Percentiles rank a stretch among this genome's conserved stretches.
Conservation (phyloP, 208 protist genomes). For the Leishmania tarentolae region DNA sequence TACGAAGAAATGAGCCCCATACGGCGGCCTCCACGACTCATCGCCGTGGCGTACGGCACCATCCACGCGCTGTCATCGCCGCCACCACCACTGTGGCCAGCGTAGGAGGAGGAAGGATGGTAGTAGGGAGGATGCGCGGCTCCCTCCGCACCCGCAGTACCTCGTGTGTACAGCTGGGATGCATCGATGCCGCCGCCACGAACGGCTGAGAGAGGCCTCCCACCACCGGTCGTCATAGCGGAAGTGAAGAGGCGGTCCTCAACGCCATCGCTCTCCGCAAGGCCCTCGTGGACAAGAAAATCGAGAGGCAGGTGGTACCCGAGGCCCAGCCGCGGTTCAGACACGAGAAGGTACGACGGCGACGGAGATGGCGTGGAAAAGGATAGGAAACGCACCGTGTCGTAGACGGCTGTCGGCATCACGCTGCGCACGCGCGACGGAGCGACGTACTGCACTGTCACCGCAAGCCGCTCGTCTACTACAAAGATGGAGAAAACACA, state of each 20-base stretch:
- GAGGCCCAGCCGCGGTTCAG: constrained; percentile 80
- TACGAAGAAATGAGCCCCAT: constrained; percentile 69
- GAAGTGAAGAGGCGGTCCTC: constrained; percentile 28
- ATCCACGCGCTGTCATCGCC: constrained; percentile 11
- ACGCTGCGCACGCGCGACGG: constrained; percentile 61
- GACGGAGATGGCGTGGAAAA: constrained; percentile 58
- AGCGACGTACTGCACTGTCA: constrained; percentile 83
- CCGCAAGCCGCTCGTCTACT: constrained; percentile 57
- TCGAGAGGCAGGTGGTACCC: constrained; percentile 81
- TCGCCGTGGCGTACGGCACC: constrained; percentile 44
- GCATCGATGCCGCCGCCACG: neutral
- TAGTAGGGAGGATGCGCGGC: neutral
- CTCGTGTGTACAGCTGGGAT: constrained; percentile 22
- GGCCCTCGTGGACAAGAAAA: constrained; percentile 58
- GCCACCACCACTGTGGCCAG: neutral
- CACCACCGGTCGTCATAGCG: constrained; percentile 4
- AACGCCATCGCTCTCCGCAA: constrained; percentile 39
- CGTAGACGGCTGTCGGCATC: constrained; percentile 74
- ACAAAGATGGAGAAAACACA: constrained; percentile 80
- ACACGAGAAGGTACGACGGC: constrained; percentile 83
- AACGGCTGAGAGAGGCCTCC: neutral
- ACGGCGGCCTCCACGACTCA: constrained; percentile 44
- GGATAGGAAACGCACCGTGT: constrained; percentile 65
- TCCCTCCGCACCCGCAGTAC: constrained; percentile 3
- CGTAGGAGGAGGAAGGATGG: constrained; percentile 3